These are phyloP conservation scores for Colletotrichum godetiae DNA, from an alignment of 2,329 filamentous ascomycete genomes.

Conservation along the genomic window DNA sequence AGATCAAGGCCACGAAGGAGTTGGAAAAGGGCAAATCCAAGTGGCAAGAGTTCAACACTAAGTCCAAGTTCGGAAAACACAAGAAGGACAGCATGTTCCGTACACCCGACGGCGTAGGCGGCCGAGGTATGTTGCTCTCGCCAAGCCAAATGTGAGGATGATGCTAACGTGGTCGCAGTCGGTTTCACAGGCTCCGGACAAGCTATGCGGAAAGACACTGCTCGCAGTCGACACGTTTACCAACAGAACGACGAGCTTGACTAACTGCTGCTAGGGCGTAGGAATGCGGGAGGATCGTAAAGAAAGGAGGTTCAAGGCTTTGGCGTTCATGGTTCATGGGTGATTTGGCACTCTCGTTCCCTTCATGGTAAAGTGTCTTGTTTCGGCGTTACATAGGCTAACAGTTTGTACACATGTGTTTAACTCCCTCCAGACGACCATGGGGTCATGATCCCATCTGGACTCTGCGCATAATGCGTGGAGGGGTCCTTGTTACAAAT, in stretches of 20 bases:
- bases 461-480: slow-evolving; percentile 10
- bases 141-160: background rate
- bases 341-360: slow-evolving; percentile 33
- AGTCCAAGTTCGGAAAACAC: slow-evolving; percentile 75
- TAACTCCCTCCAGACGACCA: slow-evolving; percentile 16
- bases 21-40: slow-evolving; percentile 91
- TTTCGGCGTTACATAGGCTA: slow-evolving; percentile 31
- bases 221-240: slow-evolving; percentile 86
- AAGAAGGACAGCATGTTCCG: slow-evolving; percentile 99
- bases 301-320: slow-evolving; percentile 36
- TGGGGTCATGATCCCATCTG: slow-evolving; percentile 16
- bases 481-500: slow-evolving; percentile 28
- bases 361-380: slow-evolving; percentile 36
- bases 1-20: slow-evolving; percentile 90
- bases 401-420: slow-evolving; percentile 30
- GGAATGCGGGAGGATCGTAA: slow-evolving; percentile 39
- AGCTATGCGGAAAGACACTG: slow-evolving; percentile 92
- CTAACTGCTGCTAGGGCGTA: slow-evolving; percentile 53
- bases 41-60: slow-evolving; percentile 93
- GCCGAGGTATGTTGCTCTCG: slow-evolving; percentile 74
- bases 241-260: slow-evolving; percentile 81
- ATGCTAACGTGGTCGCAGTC: slow-evolving; percentile 64
- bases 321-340: slow-evolving; percentile 30
- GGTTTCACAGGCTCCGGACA: slow-evolving; percentile 97
- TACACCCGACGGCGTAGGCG: slow-evolving; percentile 86